Conservation (phyloP, 225 moss, liverwort and hornwort species). For the Climacium dendroides region DNA sequence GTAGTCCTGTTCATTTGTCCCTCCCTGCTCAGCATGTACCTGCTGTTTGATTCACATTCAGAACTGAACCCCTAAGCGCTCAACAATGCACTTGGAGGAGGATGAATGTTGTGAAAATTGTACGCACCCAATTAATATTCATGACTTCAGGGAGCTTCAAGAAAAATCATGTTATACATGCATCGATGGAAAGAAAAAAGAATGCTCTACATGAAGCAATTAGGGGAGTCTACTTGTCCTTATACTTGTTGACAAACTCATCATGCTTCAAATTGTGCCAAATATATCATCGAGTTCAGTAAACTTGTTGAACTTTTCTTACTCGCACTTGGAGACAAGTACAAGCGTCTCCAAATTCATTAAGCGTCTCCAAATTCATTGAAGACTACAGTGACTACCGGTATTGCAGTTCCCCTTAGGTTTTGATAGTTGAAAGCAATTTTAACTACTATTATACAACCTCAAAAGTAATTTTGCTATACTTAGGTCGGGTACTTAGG, state of each 20-base stretch:
- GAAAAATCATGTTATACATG: background rate
- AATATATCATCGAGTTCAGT: rapidly evolving
- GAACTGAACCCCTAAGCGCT: background rate
- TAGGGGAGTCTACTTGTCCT: background rate
- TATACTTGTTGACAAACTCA: background rate
- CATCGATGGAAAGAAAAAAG: background rate
- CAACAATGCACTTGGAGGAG: background rate
- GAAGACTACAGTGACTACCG: rapidly evolving
- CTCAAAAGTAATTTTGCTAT: too few relatives aligned
- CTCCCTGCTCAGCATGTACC: conserved; percentile 7
- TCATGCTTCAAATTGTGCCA: background rate
- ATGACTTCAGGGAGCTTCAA: background rate
- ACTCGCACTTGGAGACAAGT: rapidly evolving
- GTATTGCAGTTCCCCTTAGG: too few relatives aligned
- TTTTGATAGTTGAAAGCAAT: background rate
- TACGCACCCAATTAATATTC: background rate
- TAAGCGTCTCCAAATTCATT: rapidly evolving
- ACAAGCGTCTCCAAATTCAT: background rate
- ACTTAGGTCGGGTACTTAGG: rapidly evolving
- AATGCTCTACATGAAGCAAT: background rate
- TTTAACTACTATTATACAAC: background rate
- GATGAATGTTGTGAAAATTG: background rate
- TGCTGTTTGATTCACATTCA: background rate
- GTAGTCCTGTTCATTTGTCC: background rate
- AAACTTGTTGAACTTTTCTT: background rate